Evolutionary conservation across 768 basidiomycete genomes (phyloP).

Genomic region (Termitomyces sp.): DNA sequence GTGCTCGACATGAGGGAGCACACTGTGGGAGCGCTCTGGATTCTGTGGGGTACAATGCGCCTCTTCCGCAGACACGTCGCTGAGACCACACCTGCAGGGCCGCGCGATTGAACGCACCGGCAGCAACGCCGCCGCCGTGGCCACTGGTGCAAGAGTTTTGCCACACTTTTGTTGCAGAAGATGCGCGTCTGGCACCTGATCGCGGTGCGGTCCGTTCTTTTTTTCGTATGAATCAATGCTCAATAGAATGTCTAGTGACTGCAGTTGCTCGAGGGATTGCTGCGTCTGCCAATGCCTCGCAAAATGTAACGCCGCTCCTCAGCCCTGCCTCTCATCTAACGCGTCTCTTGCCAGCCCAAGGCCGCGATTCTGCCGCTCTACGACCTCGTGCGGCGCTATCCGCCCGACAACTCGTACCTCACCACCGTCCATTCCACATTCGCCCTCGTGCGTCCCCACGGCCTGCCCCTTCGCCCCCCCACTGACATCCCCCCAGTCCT

Average conservation of each 20-base stretch:
- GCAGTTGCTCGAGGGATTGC: slow-evolving; percentile 60
- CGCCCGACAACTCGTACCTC: slow-evolving; percentile 49
- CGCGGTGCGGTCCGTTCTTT: slow-evolving; percentile 36
- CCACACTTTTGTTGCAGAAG: slow-evolving; percentile 50
- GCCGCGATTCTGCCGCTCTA: slow-evolving; percentile 53
- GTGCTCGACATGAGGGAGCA: slow-evolving; percentile 49
- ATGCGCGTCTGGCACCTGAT: slow-evolving; percentile 64
- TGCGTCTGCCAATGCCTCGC: slow-evolving; percentile 22
- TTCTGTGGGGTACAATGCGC: slow-evolving; percentile 48
- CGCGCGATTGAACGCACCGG: slow-evolving; percentile 44
- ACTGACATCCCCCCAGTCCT: slow-evolving; percentile 37
- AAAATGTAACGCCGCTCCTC: slow-evolving; percentile 25
- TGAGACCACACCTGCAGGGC: slow-evolving; percentile 31
- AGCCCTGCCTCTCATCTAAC: background rate
- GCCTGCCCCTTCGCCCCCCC: background rate
- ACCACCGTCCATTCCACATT: slow-evolving; percentile 70
- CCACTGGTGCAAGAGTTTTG: slow-evolving; percentile 53
- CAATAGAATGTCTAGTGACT: slow-evolving; percentile 39
- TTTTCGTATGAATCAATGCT: background rate
- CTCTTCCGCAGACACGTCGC: background rate
- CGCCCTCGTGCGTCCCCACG: slow-evolving; percentile 40
- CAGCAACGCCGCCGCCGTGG: slow-evolving; percentile 35
- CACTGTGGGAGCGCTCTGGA: slow-evolving; percentile 64
- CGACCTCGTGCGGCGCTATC: slow-evolving; percentile 57
- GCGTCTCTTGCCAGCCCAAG: slow-evolving; percentile 19